These are phyloP conservation scores for Microdochium nivale DNA, from an alignment of 2,329 filamentous ascomycete genomes.

Conservation along the genomic window DNA sequence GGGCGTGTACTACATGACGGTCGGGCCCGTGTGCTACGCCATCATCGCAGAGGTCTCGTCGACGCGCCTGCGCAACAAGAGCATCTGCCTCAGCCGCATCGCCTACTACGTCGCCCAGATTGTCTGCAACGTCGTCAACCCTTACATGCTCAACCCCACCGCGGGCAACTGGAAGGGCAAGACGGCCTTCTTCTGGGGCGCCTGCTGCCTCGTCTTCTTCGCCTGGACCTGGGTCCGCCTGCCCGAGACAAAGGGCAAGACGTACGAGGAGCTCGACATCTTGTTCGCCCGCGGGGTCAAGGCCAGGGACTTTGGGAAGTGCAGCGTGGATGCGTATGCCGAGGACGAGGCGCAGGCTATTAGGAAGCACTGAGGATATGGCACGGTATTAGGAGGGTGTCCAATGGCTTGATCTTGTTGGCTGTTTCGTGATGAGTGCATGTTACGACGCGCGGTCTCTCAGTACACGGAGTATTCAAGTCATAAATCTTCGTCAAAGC, in stretches of 20 bases:
- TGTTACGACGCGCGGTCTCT: no score
- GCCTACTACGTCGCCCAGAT: constrained; percentile 29
- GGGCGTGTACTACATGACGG: constrained; percentile 29
- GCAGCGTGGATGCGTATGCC: constrained; percentile 12
- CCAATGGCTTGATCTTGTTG: no score
- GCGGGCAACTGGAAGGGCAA: constrained; percentile 21
- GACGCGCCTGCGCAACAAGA: constrained; percentile 29
- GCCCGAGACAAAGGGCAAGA: constrained; percentile 30
- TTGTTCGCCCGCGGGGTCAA: constrained; percentile 25
- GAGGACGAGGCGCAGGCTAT: background rate
- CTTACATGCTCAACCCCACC: constrained; percentile 20
- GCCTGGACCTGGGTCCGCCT: constrained; percentile 25
- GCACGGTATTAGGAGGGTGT: background rate
- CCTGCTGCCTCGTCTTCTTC: constrained; percentile 16
- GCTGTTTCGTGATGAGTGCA: no score
- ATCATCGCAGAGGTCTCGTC: constrained; percentile 35
- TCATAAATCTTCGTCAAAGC: no score
- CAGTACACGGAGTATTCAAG: no score
- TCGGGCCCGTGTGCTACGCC: constrained; percentile 31
- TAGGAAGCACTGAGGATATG: background rate
- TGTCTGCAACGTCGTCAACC: constrained; percentile 20
- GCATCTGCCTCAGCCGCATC: constrained; percentile 27
- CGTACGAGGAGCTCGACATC: constrained; percentile 34
- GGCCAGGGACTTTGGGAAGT: constrained; percentile 13
- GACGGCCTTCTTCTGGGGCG: constrained; percentile 8